Base-by-base conservation (phyloP, 2,329 filamentous ascomycete genomes). In the Talaromyces atroroseus region DNA sequence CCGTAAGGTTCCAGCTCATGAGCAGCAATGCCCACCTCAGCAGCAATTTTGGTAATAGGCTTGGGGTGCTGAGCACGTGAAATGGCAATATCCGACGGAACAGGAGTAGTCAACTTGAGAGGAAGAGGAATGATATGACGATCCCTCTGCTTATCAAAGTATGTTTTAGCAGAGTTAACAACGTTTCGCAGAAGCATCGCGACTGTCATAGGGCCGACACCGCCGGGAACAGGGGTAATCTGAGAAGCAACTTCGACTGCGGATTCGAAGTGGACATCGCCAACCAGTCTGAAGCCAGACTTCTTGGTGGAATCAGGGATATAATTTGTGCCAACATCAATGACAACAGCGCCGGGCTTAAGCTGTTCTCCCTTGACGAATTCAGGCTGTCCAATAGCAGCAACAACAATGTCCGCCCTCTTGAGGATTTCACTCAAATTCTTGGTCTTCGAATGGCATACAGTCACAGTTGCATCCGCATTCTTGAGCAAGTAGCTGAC, bases 151-250 rank as follows among this genome's bases (percentile, higher is more conserved):
- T 83, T 83, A 61, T 94, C 89, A 62, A 94, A 94, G 68, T 90
- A 92, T 57, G 82, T 78, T 49, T 86, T 87, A 36, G 94, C 88
- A 34, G 92, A 87, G 64, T 92, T 88, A 55, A 97, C 88, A 8
- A 97, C 92, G 68, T 99, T 99, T 74, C 95, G 89, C 65, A 99
- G 78, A 49, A 99, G 80, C 94, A 99, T 99, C 59, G 94, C 94
- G 61, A 99, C 92, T 2, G 94, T 99, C 94, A 99, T 99, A 51
- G 94, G 94, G 0, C 94, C 94, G 58, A 99, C 94, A 72, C 94
- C 94, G 57, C 94, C 94, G 1, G 94, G 94, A 2, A 99, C 94
- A 1, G 94, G 94, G 2, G 94, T 99, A 68, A 99, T 96, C 67
- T 89, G 83, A 2, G 92, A 96, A 20, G 92, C 94, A 44, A 96